Conservation (phyloP, 73 alveolate genomes). For the Paramecium octaurelia region DNA sequence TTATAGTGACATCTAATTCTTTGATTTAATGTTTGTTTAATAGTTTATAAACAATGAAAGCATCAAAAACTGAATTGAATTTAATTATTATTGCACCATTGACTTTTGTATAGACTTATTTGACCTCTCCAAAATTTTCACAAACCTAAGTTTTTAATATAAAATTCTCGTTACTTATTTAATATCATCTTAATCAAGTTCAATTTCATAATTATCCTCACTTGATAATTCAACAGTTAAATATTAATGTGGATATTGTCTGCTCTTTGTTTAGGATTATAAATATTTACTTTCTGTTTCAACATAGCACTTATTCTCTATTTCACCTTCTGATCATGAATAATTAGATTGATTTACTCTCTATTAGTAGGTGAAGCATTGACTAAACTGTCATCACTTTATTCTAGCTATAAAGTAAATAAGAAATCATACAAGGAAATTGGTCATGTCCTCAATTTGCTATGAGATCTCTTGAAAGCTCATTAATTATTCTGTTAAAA, state of each 20-base stretch:
- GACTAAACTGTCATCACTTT: neutral
- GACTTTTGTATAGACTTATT: neutral
- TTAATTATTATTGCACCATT: slow-evolving; percentile 27
- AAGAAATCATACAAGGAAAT: neutral
- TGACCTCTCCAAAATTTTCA: slow-evolving; percentile 42
- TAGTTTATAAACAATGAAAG: slow-evolving; percentile 6
- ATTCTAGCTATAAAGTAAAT: neutral
- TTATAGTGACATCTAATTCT: slow-evolving; percentile 31
- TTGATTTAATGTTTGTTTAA: slow-evolving; percentile 15
- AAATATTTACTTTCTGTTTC: neutral
- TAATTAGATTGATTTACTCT: neutral
- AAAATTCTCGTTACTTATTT: slow-evolving; percentile 18
- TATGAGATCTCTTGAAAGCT: slow-evolving; percentile 21
- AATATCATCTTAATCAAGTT: slow-evolving; percentile 38
- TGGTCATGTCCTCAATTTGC: neutral
- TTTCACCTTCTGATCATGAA: slow-evolving; percentile 12
- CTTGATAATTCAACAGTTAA: neutral
- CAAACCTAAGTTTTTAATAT: slow-evolving; percentile 5
- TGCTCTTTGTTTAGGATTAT: neutral
- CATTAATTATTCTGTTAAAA: slow-evolving; percentile 9
- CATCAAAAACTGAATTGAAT: slow-evolving; percentile 39
- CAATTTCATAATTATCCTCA: slow-evolving; percentile 12
- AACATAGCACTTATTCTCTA: neutral
- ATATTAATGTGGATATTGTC: slow-evolving; percentile 27
- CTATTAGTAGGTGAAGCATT: slow-evolving; percentile 22